Percentiles rank a stretch among this genome's conserved stretches.
phyloP scores from a whole-genome alignment of 169 alveolate genomes.

The Plasmodium gonderi region DNA sequence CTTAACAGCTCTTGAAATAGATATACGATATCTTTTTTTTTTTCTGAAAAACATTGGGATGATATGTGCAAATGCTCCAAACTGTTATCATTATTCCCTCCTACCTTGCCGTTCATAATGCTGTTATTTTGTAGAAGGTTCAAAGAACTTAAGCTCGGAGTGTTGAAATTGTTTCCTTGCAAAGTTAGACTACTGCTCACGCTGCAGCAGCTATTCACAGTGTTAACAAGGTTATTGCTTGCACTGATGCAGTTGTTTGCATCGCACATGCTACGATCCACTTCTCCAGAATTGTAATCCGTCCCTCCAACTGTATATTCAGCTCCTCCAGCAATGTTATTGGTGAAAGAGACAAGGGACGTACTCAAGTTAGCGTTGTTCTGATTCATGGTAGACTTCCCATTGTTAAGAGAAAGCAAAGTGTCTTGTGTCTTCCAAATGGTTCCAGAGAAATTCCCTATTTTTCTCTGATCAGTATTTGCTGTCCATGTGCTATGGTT shows the following conservation, averaged over 20 bases:
- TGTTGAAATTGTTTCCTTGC: not conserved
- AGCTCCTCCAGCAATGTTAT: not conserved
- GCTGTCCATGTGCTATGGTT: not conserved
- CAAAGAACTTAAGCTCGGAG: not conserved
- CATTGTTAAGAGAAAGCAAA: not conserved
- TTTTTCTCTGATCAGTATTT: not conserved
- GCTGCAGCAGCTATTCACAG: not conserved
- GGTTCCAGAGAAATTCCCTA: not conserved
- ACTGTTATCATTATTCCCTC: not conserved
- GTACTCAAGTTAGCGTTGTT: not conserved
- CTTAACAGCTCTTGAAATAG: slow-evolving; percentile 60
- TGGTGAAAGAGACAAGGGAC: not conserved
- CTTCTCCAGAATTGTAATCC: not conserved
- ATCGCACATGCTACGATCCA: not conserved
- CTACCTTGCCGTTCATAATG: not conserved
- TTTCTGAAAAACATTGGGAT: slow-evolving; percentile 13
- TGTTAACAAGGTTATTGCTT: not conserved
- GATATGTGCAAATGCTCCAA: slow-evolving; percentile 12
- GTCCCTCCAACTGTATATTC: not conserved
- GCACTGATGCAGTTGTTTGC: not conserved
- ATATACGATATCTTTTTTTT: slow-evolving; percentile 57
- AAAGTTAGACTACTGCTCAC: slow-evolving; percentile 4
- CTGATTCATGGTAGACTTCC: not conserved
- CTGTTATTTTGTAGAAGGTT: slow-evolving; percentile 9
- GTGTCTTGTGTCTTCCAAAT: slow-evolving; percentile 12